phyloP scores from a whole-genome alignment of 768 basidiomycete genomes.

The Leccinum olivaceopallidum region DNA sequence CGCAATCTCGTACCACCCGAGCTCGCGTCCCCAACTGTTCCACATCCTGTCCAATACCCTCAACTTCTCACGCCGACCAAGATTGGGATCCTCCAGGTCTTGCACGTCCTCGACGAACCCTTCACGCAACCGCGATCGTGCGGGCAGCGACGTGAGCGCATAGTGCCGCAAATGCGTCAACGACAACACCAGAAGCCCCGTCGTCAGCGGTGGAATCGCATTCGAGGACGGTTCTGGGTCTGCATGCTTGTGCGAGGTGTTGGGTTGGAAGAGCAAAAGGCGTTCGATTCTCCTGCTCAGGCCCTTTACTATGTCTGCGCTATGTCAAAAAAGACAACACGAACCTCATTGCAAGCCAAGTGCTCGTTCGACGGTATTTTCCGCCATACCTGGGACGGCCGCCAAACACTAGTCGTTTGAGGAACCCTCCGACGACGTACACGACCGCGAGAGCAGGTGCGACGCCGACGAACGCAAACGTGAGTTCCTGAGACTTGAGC shows the following conservation, averaged over 20 bases:
- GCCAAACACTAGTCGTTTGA: conserved; percentile 50
- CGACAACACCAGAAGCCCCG: conserved; percentile 74
- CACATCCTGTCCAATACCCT: conserved; percentile 84
- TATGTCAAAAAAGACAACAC: not conserved
- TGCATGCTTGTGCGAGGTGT: conserved; percentile 18
- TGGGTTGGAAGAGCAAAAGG: conserved; percentile 55
- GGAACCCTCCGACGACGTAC: conserved; percentile 61
- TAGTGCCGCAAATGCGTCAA: conserved; percentile 66
- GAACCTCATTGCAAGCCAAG: conserved; percentile 74
- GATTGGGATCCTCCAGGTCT: conserved; percentile 73
- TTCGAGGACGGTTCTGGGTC: conserved; percentile 15
- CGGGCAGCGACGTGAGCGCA: conserved; percentile 57
- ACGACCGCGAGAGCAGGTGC: conserved; percentile 85
- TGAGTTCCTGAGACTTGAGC: conserved; percentile 91
- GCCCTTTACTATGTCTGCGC: too few relatives aligned
- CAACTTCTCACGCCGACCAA: conserved; percentile 72
- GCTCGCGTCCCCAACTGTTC: conserved; percentile 76
- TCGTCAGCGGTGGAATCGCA: conserved; percentile 51
- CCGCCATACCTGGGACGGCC: conserved; percentile 62
- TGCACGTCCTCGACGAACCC: conserved; percentile 85
- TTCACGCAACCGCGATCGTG: conserved; percentile 60
- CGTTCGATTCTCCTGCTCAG: conserved; percentile 62
- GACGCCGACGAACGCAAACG: conserved; percentile 96
- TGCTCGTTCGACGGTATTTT: conserved; percentile 47
- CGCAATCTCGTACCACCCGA: conserved; percentile 54